Evolutionary conservation across 257 asterid species (phyloP), one percentile per base, ranked within the genome.

Genomic region (Rubia yunnanensis): DNA sequence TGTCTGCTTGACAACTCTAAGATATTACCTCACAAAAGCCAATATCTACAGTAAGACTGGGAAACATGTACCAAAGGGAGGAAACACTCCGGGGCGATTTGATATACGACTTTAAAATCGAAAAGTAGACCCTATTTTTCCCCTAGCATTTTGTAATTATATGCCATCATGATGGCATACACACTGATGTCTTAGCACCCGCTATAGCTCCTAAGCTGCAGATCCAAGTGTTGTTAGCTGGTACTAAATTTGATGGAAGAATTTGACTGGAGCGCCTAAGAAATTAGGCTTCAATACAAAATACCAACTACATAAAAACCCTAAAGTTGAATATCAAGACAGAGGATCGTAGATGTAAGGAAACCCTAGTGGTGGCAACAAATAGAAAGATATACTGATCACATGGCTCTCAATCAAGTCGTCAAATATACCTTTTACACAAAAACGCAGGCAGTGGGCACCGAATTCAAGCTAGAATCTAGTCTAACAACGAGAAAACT

Each of bases 361-460:
- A n/a, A 50, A 50, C 24, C 10, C 46, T 14, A 3, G 39, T 39
- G 46, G 14, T 14, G 10, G 23, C n/a, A 1, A 50, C 10, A 5
- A 4, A 49, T 46, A 46, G 2, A 46, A 13, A 13, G 53, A 46
- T 24, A 49, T 49, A 1, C 26, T 49, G 26, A 49, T 36, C 2
- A 13, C 23, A 46, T 46, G 46, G 53, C 53, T 46, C n/a, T 32
- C 5, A 32, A 32, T 32, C 20, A 46, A 46, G 53, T 23, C 57
- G 24, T 50, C 57, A 50, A 50, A 50, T 50, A 53, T 53, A 53
- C 59, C 59, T 53, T 53, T 53, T 49, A 49, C 55, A 17, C 9
- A 7, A 46, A 46, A 46, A 46, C 10, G 46, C 46, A 3, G 46
- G 46, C 46, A 39, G 59, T 53, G 18, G 27, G 31, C 59, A 50